Base-by-base conservation (phyloP, 257 asterid species). In the Plantago ovata region DNA sequence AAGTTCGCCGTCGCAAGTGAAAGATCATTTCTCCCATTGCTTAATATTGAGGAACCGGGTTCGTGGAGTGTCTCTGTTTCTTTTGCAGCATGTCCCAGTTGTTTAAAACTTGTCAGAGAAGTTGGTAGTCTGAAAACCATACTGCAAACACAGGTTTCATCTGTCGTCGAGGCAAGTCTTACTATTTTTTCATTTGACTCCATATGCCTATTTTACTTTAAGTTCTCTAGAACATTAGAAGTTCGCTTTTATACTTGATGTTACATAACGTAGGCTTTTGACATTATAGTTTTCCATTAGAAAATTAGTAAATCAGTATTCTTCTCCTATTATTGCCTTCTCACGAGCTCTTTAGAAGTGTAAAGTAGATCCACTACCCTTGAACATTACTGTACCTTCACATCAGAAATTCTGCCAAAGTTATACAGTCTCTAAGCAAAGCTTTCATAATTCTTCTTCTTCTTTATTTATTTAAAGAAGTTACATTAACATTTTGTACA, bases 101-200 rank as follows among this genome's bases (percentile, higher is more conserved):
- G 96, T 70, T 76, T 81, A 65, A 83, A 77, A 80, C 63, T 80
- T 79, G 65, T 85, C 64, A 69, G 71, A 63, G 89, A 84, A 67
- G 78, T 58, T 55, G 94, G 80, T 71, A 82, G 78, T 66, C 82
- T 88, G 63, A 86, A 69, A 75, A 68, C 64, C 50, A 68, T 73
- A 61, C 70, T 80, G 60, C 84, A 80, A 73, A 73, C 81, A 50
- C 85, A 76, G 64, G 75, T 73, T 60, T 76, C 85, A 65, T 76
- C 79, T 62, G 80, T 88, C 65, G 61, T 66, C 49, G 95, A 87
- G 94, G 98, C 77, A 85, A 81, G 96, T 60, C 33, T 24, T 24
- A 50, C 41, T 65, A 44, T 45, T 45, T 44, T 61, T 44, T 72
- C 41, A 21, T 59, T 56, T 40, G 41, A 15, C 50, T 67, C 60